Conservation (phyloP, 129 eudicot genomes). For the Erigeron canadensis region DNA sequence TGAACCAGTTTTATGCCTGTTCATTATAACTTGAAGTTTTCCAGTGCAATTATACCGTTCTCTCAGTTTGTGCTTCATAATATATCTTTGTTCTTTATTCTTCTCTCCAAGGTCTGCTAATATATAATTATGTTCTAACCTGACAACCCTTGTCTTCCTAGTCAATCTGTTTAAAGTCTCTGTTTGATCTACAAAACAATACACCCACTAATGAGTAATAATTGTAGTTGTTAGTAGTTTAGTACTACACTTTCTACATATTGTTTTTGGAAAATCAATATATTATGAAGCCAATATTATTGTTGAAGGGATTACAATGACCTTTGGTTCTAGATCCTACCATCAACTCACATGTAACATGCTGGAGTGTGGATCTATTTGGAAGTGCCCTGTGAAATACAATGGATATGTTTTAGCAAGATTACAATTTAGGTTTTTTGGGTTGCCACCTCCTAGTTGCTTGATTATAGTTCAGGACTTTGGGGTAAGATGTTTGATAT, state of each 20-base stretch:
- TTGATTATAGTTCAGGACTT: no score
- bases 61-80: background rate
- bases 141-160: background rate
- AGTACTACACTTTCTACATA: background rate
- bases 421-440: no score
- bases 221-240: background rate
- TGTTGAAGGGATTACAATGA: background rate
- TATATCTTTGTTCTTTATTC: slow-evolving; percentile 3
- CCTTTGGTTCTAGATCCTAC: slow-evolving; percentile 11
- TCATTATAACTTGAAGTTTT: slow-evolving; percentile 25
- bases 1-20: slow-evolving; percentile 28
- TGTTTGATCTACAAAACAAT: slow-evolving; percentile 7
- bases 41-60: slow-evolving; percentile 21
- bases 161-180: background rate
- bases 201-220: background rate
- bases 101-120: slow-evolving; percentile 4
- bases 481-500: background rate
- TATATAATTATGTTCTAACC: slow-evolving; percentile 5
- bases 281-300: background rate
- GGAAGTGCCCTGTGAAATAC: background rate
- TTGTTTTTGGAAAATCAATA: background rate
- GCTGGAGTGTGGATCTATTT: background rate
- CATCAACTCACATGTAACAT: background rate
- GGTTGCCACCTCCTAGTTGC: no score
- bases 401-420: background rate